Base-by-base conservation (phyloP, 1,284 basidiomycete species). In the Anthracocystis walkeri region DNA sequence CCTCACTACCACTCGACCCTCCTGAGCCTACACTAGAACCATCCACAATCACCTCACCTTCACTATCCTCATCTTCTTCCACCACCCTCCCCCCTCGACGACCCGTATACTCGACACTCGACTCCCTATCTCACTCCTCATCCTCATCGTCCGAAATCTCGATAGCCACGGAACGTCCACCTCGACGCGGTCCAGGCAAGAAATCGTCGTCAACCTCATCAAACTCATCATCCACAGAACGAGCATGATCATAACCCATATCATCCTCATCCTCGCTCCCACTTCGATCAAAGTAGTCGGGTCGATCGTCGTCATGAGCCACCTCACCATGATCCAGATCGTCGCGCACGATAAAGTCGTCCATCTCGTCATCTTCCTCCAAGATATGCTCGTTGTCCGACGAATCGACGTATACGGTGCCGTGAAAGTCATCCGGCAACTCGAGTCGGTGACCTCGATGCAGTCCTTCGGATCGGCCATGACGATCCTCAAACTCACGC, bases 101-200 rank as follows among this genome's bases (percentile, higher is more conserved):
- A 20, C 66, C 52, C 10, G 61, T 25, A 18, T 58, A 64, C 45
- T 76, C 65, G 7, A 76, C 56, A 31, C 61, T 73, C 25, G 69
- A 68, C 18, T 61, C 53, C 20, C 56, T 52, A 11, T 44, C 45
- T 21, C n/a, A 45, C 27, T 31, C 58, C 1, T 35, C 56, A 11
- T 41, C 62, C 10, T 77, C 63, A 23, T 68, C 73, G 40, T 71
- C 73, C 10, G 55, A 69, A 14, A 72, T 63, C 58, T 75, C 73
- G 29, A 75, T 67, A 10, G 73, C 56, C 8, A 56, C 23, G 16
- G 29, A 58, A 6, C 51, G 49, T 4, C 57, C 50, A 7, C 41
- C 42, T 18, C 66, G 57, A 18, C 72, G 52, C 2, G 72, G 72
- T 1, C 72, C 72, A 2, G 71, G 70, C 31, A 77, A 12, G 25